phyloP scores from a whole-genome alignment of 1,139 yeast genomes.

The Magnusiomyces ingens region DNA sequence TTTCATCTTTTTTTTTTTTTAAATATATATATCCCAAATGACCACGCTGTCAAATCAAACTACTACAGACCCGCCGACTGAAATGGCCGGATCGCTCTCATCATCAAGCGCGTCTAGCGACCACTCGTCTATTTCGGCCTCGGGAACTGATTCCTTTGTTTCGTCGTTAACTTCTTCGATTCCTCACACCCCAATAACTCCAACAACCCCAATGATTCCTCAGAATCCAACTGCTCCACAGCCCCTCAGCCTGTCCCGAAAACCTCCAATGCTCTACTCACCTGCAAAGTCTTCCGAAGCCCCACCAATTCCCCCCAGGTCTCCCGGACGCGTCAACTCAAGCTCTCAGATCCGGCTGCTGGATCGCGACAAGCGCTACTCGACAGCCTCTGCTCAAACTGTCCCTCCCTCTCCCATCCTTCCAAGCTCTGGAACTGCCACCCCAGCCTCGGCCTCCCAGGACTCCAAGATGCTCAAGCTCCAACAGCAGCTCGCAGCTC shows the following conservation, averaged over 20 bases:
- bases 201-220: neutral
- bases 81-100: neutral
- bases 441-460: neutral
- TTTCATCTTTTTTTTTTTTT: neutral
- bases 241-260: neutral
- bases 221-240: neutral
- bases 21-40: neutral
- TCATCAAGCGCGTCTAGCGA: neutral
- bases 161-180: neutral
- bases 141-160: neutral
- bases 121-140: neutral
- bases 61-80: neutral
- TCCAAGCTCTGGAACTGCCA: neutral
- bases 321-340: conserved; percentile 3
- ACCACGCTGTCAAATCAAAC: neutral
- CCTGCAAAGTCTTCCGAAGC: neutral
- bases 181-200: neutral
- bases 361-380: conserved; percentile 5
- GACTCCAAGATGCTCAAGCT: neutral
- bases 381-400: neutral
- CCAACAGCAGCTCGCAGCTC: neutral
- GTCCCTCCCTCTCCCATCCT: neutral
- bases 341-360: neutral
- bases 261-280: conserved; percentile 1
- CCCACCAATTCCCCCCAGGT: conserved; percentile 5